These are phyloP conservation scores for Xylogone sp. DNA, from an alignment of 2,329 filamentous ascomycete genomes.

Conservation along the genomic window DNA sequence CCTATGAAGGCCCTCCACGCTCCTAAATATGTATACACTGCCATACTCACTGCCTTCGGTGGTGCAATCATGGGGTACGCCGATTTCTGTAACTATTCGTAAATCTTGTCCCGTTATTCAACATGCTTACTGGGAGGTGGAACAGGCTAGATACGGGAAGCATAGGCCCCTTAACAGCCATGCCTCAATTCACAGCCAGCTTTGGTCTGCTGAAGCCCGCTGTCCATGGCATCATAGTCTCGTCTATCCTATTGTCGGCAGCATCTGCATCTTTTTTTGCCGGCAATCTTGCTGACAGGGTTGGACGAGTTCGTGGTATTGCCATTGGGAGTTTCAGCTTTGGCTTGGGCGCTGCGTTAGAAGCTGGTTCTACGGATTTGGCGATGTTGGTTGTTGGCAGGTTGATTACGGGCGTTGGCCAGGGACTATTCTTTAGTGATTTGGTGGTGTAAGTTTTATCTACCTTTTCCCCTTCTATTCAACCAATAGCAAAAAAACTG, in stretches of 20 bases:
- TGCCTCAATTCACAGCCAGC: constrained; percentile 38
- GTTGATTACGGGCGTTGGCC: constrained; percentile 52
- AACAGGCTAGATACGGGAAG: constrained; percentile 42
- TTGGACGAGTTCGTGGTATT: constrained; percentile 47
- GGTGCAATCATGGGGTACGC: constrained; percentile 24
- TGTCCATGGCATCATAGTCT: constrained; percentile 55
- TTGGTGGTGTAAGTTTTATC: constrained; percentile 39
- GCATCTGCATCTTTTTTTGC: constrained; percentile 54
- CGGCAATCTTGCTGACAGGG: constrained; percentile 46
- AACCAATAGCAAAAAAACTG: not conserved
- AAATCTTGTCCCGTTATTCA: too few relatives aligned
- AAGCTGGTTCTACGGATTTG: constrained; percentile 43
- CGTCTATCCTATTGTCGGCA: constrained; percentile 54
- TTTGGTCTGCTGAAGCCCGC: constrained; percentile 48
- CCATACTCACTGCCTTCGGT: constrained; percentile 21
- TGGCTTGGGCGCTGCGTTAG: constrained; percentile 46
- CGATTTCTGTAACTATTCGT: not conserved
- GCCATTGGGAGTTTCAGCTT: constrained; percentile 49
- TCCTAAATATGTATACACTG: constrained; percentile 23
- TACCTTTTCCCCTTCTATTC: not conserved
- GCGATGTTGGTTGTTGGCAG: constrained; percentile 52
- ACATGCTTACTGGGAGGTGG: not conserved
- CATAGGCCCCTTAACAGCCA: constrained; percentile 48
- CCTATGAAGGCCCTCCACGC: constrained; percentile 4
- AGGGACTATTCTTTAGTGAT: constrained; percentile 56